A percentile compares a stretch with the other conserved stretches of the same genome.
phyloP scores from a whole-genome alignment of 768 basidiomycete species.

The Tylopilus subfusipes region DNA sequence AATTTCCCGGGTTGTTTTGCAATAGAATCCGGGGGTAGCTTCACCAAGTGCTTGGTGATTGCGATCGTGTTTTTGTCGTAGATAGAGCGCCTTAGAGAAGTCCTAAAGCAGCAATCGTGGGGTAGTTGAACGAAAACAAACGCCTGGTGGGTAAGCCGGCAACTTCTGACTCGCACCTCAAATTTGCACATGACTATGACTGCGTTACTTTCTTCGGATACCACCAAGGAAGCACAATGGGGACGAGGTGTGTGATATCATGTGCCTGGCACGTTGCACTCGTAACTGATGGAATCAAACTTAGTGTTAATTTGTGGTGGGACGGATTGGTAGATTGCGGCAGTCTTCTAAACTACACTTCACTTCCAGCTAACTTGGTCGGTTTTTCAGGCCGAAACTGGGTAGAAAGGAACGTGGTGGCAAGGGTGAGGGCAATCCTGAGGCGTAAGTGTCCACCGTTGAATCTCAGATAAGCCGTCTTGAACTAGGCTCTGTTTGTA shows the following conservation, averaged over 20 bases:
- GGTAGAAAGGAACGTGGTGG: slow-evolving; percentile 69
- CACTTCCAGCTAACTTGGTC: slow-evolving; percentile 8
- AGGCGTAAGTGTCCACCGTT: slow-evolving; percentile 26
- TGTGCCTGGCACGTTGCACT: slow-evolving; percentile 7
- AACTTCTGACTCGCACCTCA: slow-evolving; percentile 20
- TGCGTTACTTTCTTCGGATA: slow-evolving; percentile 22
- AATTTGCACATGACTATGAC: slow-evolving; percentile 31
- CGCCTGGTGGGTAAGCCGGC: slow-evolving; percentile 2
- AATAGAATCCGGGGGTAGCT: not conserved
- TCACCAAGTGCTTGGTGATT: not conserved
- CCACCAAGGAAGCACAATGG: slow-evolving; percentile 38
- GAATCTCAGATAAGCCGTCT: slow-evolving; percentile 1
- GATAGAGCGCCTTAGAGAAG: slow-evolving; percentile 28
- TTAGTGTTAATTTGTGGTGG: slow-evolving; percentile 83
- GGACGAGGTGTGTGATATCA: slow-evolving; percentile 35
- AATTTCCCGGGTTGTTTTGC: not conserved
- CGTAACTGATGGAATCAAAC: slow-evolving; percentile 16
- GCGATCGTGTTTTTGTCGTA: slow-evolving; percentile 15
- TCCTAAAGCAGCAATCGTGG: slow-evolving; percentile 32
- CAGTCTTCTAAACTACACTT: not conserved
- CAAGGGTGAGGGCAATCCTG: slow-evolving; percentile 40
- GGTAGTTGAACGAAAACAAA: slow-evolving; percentile 17
- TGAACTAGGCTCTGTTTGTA: slow-evolving; percentile 29
- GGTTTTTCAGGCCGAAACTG: slow-evolving; percentile 60
- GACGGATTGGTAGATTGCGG: slow-evolving; percentile 65